Evolutionary conservation across 139 green algal species (phyloP).

Genomic region (Chlorella vulgaris): DNA sequence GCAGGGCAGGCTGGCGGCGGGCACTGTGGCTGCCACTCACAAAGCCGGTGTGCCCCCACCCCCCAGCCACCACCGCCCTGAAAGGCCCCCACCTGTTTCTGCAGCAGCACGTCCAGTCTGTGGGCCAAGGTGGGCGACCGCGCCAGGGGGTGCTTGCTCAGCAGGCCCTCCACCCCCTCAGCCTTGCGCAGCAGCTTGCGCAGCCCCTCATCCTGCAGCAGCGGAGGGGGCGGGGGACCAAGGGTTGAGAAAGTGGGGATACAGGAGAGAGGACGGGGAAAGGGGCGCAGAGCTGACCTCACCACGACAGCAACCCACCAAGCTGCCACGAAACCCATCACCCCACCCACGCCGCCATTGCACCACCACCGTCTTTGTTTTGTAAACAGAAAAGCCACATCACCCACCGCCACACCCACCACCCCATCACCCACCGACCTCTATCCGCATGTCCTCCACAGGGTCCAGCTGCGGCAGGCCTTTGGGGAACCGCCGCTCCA

Average conservation of each 20-base stretch:
- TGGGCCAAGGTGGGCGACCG: constrained; percentile 25
- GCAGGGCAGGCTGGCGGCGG: not conserved
- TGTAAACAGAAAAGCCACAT: not conserved
- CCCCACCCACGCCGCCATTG: not conserved
- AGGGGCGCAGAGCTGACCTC: not conserved
- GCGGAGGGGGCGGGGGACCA: too few relatives aligned
- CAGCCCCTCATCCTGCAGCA: constrained; percentile 35
- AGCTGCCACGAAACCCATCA: not conserved
- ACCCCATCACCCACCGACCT: constrained; percentile 23
- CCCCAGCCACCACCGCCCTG: not conserved
- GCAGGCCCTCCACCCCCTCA: constrained; percentile 59
- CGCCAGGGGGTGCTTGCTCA: constrained; percentile 58
- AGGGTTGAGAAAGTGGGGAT: too few relatives aligned
- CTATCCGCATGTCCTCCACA: constrained; percentile 72
- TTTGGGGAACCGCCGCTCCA: constrained; percentile 45
- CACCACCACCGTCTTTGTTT: not conserved
- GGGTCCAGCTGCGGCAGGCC: constrained; percentile 67
- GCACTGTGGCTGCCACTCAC: not conserved
- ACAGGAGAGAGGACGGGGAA: not conserved
- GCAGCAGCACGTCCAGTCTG: constrained; percentile 48
- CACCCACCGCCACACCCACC: not conserved
- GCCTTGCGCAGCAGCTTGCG: constrained; percentile 48
- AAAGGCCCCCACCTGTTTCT: constrained; percentile 52
- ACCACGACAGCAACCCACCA: not conserved
- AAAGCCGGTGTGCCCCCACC: not conserved